Evolutionary conservation across 148 eudicot species (phyloP), one percentile per base, ranked within the genome.

Genomic region (Persicaria maculosa): DNA sequence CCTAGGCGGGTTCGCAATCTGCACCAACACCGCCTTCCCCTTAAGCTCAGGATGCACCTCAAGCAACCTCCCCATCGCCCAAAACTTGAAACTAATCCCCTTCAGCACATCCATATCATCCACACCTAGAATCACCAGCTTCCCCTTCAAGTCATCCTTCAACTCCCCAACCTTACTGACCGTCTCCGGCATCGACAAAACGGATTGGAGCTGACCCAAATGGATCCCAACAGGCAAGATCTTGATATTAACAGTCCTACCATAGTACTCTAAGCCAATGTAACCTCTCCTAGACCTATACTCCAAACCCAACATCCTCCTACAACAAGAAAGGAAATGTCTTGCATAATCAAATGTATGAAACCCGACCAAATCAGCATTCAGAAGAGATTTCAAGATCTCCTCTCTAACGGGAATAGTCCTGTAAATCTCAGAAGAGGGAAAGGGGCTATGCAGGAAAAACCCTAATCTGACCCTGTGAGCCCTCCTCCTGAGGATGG

Each of bases 301-400:
- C 75, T 93, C 96, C 84, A 93, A 85, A 17, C 97, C 97, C 75
- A 93, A 76, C 93, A 90, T 85, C 73, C 97, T 85, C 78, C 93
- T 87, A 78, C 97, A 90, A 79, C 93, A 90, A 0, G 97, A 87
- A 68, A 93, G 71, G 70, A 93, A 93, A 85, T 90, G 96, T 44
- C 96, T 86, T 1, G 96, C 97, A 77, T 93, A 93, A 86, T 93
- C 97, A 80, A 90, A 93, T 0, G 96, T 93, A 57, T 93, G 97
- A 73, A 93, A 93, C 59, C 97, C 97, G 54, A 92, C 79, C 15
- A 92, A 82, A 81, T 92, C 97, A 78, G 89, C 86, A 81, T 93
- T 93, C 81, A 93, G 76, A 1, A 93, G 84, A 3, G 85, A 93
- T 62, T 87, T 76, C 44, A 93, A 76, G 79, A 93, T 89, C 75